A percentile compares a stretch with the other conserved stretches of the same genome.
phyloP scores from a whole-genome alignment of 495 filamentous ascomycete species.

The Aspergillus olivimuriae region DNA sequence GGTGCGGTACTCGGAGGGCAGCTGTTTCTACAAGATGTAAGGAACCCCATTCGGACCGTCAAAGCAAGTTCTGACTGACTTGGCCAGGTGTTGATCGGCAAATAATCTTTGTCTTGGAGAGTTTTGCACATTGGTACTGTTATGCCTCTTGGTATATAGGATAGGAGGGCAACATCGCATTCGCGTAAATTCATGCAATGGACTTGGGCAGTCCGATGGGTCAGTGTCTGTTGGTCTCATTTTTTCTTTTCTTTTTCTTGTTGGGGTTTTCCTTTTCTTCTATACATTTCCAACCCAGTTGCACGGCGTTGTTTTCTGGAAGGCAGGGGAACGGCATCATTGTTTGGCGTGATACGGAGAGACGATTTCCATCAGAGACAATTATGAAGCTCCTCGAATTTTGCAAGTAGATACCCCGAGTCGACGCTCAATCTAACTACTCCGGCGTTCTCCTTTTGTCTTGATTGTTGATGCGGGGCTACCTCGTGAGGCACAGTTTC shows the following conservation, averaged over 20 bases:
- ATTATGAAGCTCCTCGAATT: constrained; percentile 46
- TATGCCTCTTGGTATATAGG: too few relatives aligned
- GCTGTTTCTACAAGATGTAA: constrained; percentile 86
- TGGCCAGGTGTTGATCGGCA: constrained; percentile 38
- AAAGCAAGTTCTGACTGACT: constrained; percentile 19
- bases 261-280: constrained; percentile 8
- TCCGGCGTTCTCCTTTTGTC: constrained; percentile 32
- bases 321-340: constrained; percentile 40
- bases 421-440: constrained; percentile 46
- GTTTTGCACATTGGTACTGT: constrained; percentile 2
- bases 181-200: constrained; percentile 17
- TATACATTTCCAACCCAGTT: constrained; percentile 13
- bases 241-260: constrained; percentile 16
- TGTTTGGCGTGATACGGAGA: constrained; percentile 44
- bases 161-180: constrained; percentile 32
- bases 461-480: neutral
- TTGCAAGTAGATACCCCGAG: constrained; percentile 47
- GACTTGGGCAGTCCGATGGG: constrained; percentile 7
- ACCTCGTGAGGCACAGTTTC: too few relatives aligned
- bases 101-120: too few relatives aligned
- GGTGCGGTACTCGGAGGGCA: constrained; percentile 59
- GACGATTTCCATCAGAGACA: constrained; percentile 29
- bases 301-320: constrained; percentile 33
- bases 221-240: constrained; percentile 10
- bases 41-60: constrained; percentile 5